Evolutionary conservation across 768 basidiomycete genomes (phyloP), one percentile per base, ranked within the genome.

Genomic region (Russula lepida): DNA sequence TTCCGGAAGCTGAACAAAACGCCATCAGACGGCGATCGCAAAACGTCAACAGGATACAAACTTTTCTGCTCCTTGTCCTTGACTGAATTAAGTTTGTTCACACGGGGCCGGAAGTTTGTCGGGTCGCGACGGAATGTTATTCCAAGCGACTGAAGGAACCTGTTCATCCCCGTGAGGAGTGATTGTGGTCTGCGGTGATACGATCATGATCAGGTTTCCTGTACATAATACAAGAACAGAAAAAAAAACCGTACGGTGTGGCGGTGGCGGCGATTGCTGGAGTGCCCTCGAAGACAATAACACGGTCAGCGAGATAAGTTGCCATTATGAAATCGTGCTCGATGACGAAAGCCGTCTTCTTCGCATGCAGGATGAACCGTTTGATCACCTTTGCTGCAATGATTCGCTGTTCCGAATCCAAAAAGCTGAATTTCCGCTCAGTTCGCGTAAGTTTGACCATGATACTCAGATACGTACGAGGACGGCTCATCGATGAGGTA

Each of bases 261-360:
- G 97, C 97, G 43, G 86, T 95, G 19, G 97, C 95, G 54, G 86
- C 56, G 53, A 94, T 74, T 44, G 94, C 95, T 6, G 97, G 95
- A 68, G 84, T 74, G 41, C 91, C 91, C 71, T 89, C 86, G 68
- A 92, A 95, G 13, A 95, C 92, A 62, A 95, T 93, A 68, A 97
- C 93, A 49, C 95, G 89, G 72, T 99, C 97, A 44, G 97, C 95
- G 58, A 99, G 89, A 74, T 99, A 98, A 2, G 95, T 98, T 4
- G 95, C 95, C 95, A 98, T 98, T 78, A 98, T 97, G 74, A 99
- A 98, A 78, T 98, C 95, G 84, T 99, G 97, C 81, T 99, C 97
- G 70, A 99, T 98, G 68, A 99, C 83, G 73, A 99, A 98, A 0
- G 97, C 97, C 1, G 95, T 98, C 77, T 95, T 94, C 79, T 97